These are phyloP conservation scores for Platanus orientalis DNA, from an alignment of 164 flowering plant species.

Conservation along the genomic window DNA sequence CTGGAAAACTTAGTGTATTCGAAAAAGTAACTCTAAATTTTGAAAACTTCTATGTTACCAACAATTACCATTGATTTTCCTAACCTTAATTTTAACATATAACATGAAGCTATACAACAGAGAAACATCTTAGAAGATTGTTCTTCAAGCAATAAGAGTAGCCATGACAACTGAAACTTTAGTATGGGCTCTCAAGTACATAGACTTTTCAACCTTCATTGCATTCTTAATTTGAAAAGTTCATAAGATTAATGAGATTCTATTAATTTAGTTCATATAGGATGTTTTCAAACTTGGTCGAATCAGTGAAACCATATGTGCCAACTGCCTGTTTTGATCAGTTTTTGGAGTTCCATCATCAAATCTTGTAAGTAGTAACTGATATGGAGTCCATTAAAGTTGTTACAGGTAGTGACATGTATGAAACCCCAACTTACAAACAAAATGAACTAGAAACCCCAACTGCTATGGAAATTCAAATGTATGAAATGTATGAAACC, in stretches of 20 bases:
- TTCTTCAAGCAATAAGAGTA: constrained; percentile 84
- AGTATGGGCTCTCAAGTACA: constrained; percentile 76
- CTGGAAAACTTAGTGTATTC: constrained; percentile 65
- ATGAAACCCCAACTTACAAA: constrained; percentile 13
- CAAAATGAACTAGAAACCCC: too few relatives aligned
- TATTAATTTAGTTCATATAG: constrained; percentile 27
- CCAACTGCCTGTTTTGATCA: constrained; percentile 73
- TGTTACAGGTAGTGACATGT: constrained; percentile 34
- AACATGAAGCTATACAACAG: constrained; percentile 86
- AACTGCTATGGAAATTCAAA: too few relatives aligned
- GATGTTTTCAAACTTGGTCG: constrained; percentile 66
- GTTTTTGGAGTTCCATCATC: constrained; percentile 73
- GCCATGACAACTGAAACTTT: constrained; percentile 75
- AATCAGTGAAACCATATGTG: constrained; percentile 57
- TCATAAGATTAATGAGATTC: not conserved
- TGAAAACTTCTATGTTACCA: not conserved
- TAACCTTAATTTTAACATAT: not conserved
- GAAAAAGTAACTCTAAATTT: constrained; percentile 51
- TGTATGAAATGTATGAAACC: too few relatives aligned
- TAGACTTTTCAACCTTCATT: constrained; percentile 14
- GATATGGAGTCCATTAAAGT: constrained; percentile 86
- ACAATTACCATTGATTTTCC: not conserved
- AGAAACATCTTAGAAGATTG: constrained; percentile 76
- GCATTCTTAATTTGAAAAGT: constrained; percentile 67
- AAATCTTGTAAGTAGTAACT: constrained; percentile 59